Evolutionary conservation across 352 stramenopile genomes (phyloP).

Genomic region (Labyrinthula sp.): DNA sequence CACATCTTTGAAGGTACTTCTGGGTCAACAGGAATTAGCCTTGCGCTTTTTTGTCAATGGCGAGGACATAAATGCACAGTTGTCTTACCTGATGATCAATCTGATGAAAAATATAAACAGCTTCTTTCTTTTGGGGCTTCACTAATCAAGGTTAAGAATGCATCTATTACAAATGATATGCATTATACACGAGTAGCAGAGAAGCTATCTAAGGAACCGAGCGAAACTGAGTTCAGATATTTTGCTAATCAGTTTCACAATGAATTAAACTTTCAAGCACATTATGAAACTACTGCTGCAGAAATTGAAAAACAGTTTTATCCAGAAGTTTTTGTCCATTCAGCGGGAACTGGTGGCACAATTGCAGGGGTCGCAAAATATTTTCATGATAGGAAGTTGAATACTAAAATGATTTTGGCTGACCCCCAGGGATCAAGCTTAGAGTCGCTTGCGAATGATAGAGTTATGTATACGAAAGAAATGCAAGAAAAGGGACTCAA

Average conservation of each 20-base stretch:
- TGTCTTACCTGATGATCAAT: conserved; percentile 90
- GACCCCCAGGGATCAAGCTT: conserved; percentile 85
- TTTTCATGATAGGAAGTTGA: conserved; percentile 61
- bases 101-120: conserved; percentile 61
- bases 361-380: conserved; percentile 79
- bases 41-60: conserved; percentile 71
- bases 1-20: conserved; percentile 87
- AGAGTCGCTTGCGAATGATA: conserved; percentile 78
- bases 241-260: conserved; percentile 98
- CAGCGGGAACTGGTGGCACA: conserved; percentile 82
- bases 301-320: conserved; percentile 79
- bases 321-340: conserved; percentile 91
- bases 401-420: conserved; percentile 65
- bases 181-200: conserved; percentile 92
- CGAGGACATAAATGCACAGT: conserved; percentile 77
- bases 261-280: conserved; percentile 70
- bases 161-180: conserved; percentile 83
- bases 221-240: conserved; percentile 51
- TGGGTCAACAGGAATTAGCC: conserved; percentile 84
- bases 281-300: conserved; percentile 73
- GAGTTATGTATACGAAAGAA: conserved; percentile 77
- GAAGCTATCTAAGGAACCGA: conserved; percentile 46
- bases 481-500: conserved; percentile 70
- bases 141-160: conserved; percentile 58
- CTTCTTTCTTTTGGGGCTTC: conserved; percentile 57